phyloP scores from a whole-genome alignment of 208 protist species.

The Naegleria lovaniensis region DNA sequence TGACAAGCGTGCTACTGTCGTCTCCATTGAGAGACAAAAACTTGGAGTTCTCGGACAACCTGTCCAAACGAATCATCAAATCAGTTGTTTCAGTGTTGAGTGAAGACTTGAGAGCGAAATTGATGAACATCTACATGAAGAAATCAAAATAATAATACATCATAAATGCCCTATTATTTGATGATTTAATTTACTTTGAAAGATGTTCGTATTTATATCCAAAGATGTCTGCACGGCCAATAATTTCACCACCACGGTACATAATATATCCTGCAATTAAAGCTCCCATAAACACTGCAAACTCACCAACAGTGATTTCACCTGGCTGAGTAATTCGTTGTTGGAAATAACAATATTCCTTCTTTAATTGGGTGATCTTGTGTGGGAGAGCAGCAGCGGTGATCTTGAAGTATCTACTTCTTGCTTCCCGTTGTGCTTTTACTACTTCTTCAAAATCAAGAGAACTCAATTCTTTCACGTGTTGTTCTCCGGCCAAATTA shows the following conservation, averaged over 20 bases:
- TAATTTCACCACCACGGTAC: background rate
- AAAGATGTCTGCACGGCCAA: background rate
- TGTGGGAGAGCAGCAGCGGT: background rate
- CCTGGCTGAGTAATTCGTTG: background rate
- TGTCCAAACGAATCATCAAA: background rate
- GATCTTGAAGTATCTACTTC: background rate
- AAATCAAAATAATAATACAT: background rate
- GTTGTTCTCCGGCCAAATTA: background rate
- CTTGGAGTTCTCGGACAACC: background rate
- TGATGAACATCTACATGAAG: background rate
- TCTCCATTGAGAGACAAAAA: background rate
- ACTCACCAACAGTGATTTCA: background rate
- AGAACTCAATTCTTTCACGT: background rate
- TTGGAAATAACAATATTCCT: background rate
- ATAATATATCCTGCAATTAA: background rate
- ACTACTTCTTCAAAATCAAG: background rate
- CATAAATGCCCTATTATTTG: background rate
- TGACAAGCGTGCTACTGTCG: background rate
- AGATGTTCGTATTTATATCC: background rate
- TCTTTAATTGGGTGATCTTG: background rate
- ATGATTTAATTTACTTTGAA: background rate
- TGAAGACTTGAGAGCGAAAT: background rate
- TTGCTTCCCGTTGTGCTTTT: background rate
- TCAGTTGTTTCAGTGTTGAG: background rate
- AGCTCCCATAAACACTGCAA: background rate